Conservation (phyloP, 306 rosid species). For the Trichosanthes truncata region DNA sequence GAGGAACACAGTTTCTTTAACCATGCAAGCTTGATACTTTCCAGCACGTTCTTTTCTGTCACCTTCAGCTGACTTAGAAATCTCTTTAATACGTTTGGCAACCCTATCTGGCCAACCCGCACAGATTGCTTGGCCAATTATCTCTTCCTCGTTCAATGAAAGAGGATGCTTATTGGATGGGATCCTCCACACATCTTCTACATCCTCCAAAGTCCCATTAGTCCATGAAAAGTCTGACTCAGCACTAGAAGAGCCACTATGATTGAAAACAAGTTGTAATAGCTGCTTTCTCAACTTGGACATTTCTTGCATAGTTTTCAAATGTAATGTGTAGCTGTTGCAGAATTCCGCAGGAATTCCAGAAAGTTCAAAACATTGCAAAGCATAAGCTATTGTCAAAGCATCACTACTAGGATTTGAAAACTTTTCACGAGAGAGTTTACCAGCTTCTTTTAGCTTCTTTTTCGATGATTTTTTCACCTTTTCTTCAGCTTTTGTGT, state of each 20-base stretch:
- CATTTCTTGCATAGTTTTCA: slow-evolving; percentile 94
- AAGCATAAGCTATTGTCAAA: slow-evolving; percentile 55
- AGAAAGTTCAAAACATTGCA: slow-evolving; percentile 72
- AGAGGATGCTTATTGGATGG: slow-evolving; percentile 52
- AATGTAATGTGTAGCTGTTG: slow-evolving; percentile 51
- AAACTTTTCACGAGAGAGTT: slow-evolving; percentile 49
- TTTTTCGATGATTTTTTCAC: slow-evolving; percentile 44
- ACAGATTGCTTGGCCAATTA: slow-evolving; percentile 77
- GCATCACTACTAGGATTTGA: slow-evolving; percentile 70
- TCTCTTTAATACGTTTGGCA: slow-evolving; percentile 57
- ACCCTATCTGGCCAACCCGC: slow-evolving; percentile 99
- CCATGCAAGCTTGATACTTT: slow-evolving; percentile 60
- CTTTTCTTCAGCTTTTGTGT: slow-evolving; percentile 27
- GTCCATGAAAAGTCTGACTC: slow-evolving; percentile 54
- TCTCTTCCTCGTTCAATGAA: slow-evolving; percentile 56
- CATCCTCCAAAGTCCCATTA: slow-evolving; percentile 53
- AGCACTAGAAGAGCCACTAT: slow-evolving; percentile 25
- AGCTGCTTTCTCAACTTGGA: slow-evolving; percentile 76
- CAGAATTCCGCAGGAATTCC: slow-evolving; percentile 45
- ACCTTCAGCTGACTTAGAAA: slow-evolving; percentile 32
- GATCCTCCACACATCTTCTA: slow-evolving; percentile 52
- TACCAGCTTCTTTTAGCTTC: slow-evolving; percentile 55
- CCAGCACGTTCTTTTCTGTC: slow-evolving; percentile 29
- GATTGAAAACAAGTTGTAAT: slow-evolving; percentile 55
- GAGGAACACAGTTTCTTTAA: slow-evolving; percentile 60